Evolutionary conservation across 2,329 filamentous ascomycete genomes (phyloP).

Genomic region (Neofusicoccum ribis): DNA sequence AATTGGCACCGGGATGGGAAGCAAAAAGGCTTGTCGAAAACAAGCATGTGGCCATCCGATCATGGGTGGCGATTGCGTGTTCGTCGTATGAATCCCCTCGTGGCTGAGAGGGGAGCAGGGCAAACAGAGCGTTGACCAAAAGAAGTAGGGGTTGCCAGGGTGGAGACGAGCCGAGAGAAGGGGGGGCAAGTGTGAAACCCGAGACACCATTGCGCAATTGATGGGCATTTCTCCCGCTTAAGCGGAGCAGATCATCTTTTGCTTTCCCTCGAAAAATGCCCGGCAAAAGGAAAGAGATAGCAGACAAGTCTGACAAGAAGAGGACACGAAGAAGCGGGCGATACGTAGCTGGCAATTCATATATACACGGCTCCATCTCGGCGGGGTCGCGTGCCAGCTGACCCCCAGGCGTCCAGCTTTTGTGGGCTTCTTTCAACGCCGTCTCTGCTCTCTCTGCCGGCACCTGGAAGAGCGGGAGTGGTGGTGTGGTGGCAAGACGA

Average conservation of each 20-base stretch:
- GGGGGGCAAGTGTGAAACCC: not conserved
- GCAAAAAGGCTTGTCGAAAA: not conserved
- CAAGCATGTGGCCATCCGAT: not conserved
- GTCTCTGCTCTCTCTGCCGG: not conserved
- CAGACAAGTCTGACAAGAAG: not conserved
- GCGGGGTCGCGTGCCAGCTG: not conserved
- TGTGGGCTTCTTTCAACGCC: not conserved
- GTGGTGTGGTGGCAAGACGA: not conserved
- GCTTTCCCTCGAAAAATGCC: not conserved
- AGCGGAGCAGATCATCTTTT: constrained; percentile 3
- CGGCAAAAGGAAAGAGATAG: not conserved
- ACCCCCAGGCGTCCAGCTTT: constrained; percentile 1
- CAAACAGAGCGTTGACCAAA: constrained; percentile 7
- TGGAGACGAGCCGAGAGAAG: constrained; percentile 3
- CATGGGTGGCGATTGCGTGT: not conserved
- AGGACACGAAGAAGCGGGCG: not conserved
- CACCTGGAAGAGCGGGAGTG: not conserved
- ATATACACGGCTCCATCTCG: not conserved
- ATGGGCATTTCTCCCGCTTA: not conserved
- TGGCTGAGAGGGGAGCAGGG: constrained; percentile 8
- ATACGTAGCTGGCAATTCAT: constrained; percentile 1
- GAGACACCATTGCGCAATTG: constrained; percentile 11
- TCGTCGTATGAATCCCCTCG: constrained; percentile 1
- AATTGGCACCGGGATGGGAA: not conserved
- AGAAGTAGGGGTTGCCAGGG: not conserved